phyloP scores from a whole-genome alignment of 2,329 filamentous ascomycete species.

The Colletotrichum chlorophyti region DNA sequence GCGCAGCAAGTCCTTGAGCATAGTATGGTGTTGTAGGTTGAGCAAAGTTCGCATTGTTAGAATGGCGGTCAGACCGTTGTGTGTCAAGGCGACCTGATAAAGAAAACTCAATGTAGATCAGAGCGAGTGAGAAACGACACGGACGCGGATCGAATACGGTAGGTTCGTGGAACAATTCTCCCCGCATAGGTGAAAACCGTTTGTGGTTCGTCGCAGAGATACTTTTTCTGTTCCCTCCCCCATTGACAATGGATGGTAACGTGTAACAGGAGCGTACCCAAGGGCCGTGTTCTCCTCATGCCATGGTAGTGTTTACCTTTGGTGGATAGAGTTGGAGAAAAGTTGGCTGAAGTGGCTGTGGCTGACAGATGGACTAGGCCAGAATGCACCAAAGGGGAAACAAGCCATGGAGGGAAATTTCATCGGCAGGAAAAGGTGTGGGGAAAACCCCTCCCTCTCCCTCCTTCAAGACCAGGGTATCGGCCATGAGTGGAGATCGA shows the following conservation, averaged over 20 bases:
- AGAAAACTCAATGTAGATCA: slow-evolving; percentile 5
- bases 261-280: no score
- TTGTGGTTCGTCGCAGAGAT: no score
- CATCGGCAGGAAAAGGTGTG: slow-evolving; percentile 9
- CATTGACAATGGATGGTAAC: no score
- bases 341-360: neutral
- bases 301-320: neutral
- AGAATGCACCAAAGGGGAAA: slow-evolving; percentile 6
- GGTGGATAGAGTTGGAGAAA: no score
- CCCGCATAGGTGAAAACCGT: no score
- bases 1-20: neutral
- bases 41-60: slow-evolving; percentile 15
- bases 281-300: no score
- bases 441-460: slow-evolving; percentile 1
- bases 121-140: no score
- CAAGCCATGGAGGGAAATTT: neutral
- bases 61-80: slow-evolving; percentile 17
- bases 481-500: slow-evolving; percentile 13
- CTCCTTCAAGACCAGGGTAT: neutral
- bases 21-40: neutral
- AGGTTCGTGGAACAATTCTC: neutral
- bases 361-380: neutral
- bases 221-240: no score
- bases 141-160: no score
- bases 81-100: slow-evolving; percentile 9